Conservation (phyloP, 176 grass and related monocot genomes). For the Canna indica region DNA sequence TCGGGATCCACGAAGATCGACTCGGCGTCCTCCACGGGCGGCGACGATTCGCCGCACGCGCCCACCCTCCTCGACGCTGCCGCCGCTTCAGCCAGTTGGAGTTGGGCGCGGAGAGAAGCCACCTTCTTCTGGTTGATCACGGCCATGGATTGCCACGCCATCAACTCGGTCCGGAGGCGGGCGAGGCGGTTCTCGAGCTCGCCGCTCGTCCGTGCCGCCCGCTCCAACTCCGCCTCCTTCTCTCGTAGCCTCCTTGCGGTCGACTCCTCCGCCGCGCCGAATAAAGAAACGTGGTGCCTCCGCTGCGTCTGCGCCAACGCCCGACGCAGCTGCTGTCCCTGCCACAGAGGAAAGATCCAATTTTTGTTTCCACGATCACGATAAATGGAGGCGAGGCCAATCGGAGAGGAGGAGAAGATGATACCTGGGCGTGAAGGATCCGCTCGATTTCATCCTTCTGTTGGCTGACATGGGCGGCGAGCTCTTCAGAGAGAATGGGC, state of each 20-base stretch:
- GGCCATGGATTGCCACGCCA: slow-evolving; percentile 11
- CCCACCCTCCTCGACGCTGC: not conserved
- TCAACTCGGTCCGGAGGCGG: not conserved
- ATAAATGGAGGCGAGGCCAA: not conserved
- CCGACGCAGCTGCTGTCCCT: slow-evolving; percentile 9
- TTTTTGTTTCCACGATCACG: not conserved
- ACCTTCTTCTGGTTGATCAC: slow-evolving; percentile 1
- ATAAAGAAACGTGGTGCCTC: not conserved
- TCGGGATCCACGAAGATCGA: slow-evolving; percentile 10
- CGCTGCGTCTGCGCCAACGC: slow-evolving; percentile 7
- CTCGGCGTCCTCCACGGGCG: not conserved
- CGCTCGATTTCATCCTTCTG: slow-evolving; percentile 8
- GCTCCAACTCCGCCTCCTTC: not conserved
- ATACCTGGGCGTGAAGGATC: slow-evolving; percentile 1
- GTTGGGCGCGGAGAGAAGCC: slow-evolving; percentile 1
- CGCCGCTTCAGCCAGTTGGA: not conserved
- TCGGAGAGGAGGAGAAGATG: not conserved
- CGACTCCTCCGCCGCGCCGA: not conserved
- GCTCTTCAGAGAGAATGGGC: slow-evolving; percentile 1
- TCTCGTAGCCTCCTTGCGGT: not conserved
- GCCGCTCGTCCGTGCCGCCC: not conserved
- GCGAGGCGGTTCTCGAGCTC: slow-evolving; percentile 8
- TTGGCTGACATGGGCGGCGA: not conserved
- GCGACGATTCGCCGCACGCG: not conserved
- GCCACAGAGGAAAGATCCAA: not conserved